Percentiles rank a stretch among this genome's conserved stretches.
These are phyloP conservation scores for Coleophoma cylindrospora DNA, from an alignment of 2,329 filamentous ascomycete species.

Conservation along the genomic window DNA sequence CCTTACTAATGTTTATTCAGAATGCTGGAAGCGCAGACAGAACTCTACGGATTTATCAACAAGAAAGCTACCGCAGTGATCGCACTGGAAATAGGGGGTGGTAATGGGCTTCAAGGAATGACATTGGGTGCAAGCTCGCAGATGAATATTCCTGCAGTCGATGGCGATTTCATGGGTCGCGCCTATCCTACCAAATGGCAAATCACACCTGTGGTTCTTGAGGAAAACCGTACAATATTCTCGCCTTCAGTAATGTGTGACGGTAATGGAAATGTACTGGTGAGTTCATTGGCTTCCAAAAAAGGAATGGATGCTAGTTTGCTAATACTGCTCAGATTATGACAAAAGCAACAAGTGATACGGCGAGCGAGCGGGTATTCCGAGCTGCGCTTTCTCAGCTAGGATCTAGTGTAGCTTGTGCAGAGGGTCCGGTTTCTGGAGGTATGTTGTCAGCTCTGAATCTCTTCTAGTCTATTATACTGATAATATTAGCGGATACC, in stretches of 20 bases:
- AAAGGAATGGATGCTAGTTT: too few relatives aligned
- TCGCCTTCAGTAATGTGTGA: conserved; percentile 43
- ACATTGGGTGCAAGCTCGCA: conserved; percentile 48
- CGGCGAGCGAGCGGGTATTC: conserved; percentile 42
- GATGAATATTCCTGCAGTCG: conserved; percentile 45
- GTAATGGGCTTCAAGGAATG: conserved; percentile 55
- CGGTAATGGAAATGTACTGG: conserved; percentile 44
- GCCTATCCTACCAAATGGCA: conserved; percentile 52
- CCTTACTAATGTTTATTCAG: too few relatives aligned
- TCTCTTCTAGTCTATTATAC: background rate
- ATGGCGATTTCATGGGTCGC: conserved; percentile 53
- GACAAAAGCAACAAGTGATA: conserved; percentile 40
- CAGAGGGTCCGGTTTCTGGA: conserved; percentile 43
- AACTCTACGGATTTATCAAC: conserved; percentile 47
- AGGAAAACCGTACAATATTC: conserved; percentile 36
- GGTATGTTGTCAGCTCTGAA: conserved; percentile 17
- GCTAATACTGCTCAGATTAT: conserved; percentile 27
- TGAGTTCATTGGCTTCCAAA: conserved; percentile 9
- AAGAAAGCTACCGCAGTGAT: conserved; percentile 50
- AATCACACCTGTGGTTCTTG: conserved; percentile 46
- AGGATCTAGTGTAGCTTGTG: conserved; percentile 45
- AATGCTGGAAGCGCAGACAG: conserved; percentile 42
- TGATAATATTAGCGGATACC: conserved; percentile 26
- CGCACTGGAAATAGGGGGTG: conserved; percentile 57
- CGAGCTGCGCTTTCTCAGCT: conserved; percentile 47